Base-by-base conservation (phyloP, 2,329 filamentous ascomycete species). In the Fusarium subtropicale region DNA sequence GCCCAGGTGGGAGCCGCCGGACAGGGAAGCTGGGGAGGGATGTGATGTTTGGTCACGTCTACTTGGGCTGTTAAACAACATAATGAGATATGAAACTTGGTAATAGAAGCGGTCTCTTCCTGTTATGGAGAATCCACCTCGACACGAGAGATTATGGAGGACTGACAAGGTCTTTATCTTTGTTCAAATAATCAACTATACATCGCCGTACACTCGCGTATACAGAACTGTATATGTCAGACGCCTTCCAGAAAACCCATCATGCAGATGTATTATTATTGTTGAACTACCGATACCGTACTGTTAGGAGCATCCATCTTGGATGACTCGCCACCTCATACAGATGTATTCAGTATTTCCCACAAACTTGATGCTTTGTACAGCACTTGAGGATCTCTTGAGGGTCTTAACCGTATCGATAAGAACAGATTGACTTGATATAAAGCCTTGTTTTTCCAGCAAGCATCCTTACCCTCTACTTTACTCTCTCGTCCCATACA, bases 21-120 rank as follows among this genome's bases (percentile, higher is more conserved):
- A 39, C 64, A 12, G 60, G 48, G 68, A 13, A 71, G 68, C 30
- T 69, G 67, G 67, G 67, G 67, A 24, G 67, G 67, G 9, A 70
- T 70, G 63, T 68, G 33, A 67, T 15, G 12, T 24, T 42, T 16
- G 10, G 10, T 12, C 33, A 5, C 13, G 24, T n/a, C 18, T 15
- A 36, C n/a, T 5, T 47, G 16, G 8, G 10, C 15, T n/a, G 15
- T 39, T 5, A 39, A 15, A 15, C 36, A 39, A 22, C 36, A 39
- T 39, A 39, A 38, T 39, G 11, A 15, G 2, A 9, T 20, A 13
- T 20, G 36, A 20, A 22, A 22, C 12, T 22, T 22, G n/a, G 12
- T 22, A 13, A 15, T 15, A 39, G 36, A 13, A 39, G 12, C 11
- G 7, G 7, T 39, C 11, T 4, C n/a, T 20, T 12, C 11, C 7